Conservation (phyloP, 2,329 filamentous ascomycete species). For the Calycina herbarum region DNA sequence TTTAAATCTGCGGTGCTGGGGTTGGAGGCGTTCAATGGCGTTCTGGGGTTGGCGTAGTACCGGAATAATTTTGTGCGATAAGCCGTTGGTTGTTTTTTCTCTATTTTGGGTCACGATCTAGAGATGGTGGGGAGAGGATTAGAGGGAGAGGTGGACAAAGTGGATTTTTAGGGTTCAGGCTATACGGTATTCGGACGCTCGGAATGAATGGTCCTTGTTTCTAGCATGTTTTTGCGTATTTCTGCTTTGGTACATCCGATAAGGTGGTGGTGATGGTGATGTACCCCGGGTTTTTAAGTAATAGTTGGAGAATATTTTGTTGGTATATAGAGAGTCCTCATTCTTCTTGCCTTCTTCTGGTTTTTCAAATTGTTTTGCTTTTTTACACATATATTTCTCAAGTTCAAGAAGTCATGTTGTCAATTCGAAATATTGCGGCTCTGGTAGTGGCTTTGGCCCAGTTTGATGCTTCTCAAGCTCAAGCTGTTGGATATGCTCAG, state of each 20-base stretch:
- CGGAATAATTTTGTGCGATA: slow-evolving; percentile 7
- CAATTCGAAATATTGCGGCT: slow-evolving; percentile 24
- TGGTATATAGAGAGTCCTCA: neutral
- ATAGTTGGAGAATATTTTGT: neutral
- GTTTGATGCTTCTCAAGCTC: slow-evolving; percentile 22
- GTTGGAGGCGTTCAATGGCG: neutral
- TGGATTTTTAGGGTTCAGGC: neutral
- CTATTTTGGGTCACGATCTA: neutral
- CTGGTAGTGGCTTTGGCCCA: slow-evolving; percentile 24
- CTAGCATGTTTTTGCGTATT: neutral
- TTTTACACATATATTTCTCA: neutral
- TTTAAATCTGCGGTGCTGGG: neutral
- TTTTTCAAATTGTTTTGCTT: neutral
- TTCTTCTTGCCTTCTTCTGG: no score
- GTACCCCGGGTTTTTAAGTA: neutral
- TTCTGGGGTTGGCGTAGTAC: neutral
- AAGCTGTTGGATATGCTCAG: slow-evolving; percentile 24
- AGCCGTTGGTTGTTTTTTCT: neutral
- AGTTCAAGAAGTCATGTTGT: slow-evolving; percentile 20
- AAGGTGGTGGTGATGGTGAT: neutral
- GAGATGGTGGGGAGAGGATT: neutral
- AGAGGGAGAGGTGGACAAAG: neutral
- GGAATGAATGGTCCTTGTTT: slow-evolving; percentile 9
- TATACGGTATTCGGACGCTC: slow-evolving; percentile 9
- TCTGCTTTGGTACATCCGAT: slow-evolving; percentile 2